These are phyloP conservation scores for Dichotomopilus funicola DNA, from an alignment of 2,329 filamentous ascomycete genomes.

Conservation along the genomic window DNA sequence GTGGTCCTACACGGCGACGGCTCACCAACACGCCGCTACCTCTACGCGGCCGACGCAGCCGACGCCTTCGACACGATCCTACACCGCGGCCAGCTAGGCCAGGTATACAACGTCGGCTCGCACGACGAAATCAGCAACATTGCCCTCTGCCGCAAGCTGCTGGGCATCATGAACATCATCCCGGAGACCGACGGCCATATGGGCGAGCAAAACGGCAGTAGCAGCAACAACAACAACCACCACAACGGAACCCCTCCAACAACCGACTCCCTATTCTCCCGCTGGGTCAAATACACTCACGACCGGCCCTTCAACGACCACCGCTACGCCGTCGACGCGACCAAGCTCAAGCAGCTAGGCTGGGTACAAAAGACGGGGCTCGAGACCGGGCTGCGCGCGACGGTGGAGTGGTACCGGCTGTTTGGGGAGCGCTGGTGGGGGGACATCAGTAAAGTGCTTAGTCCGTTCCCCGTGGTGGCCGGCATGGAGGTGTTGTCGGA, in stretches of 20 bases:
- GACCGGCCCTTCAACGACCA: slow-evolving; percentile 76
- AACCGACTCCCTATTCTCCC: slow-evolving; percentile 32
- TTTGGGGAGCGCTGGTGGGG: slow-evolving; percentile 68
- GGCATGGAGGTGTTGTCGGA: slow-evolving; percentile 50
- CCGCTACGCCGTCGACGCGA: slow-evolving; percentile 64
- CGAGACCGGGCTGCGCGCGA: slow-evolving; percentile 54
- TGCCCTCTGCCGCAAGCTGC: slow-evolving; percentile 58
- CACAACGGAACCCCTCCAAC: too few relatives aligned
- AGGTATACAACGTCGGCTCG: slow-evolving; percentile 78
- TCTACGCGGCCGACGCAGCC: slow-evolving; percentile 72
- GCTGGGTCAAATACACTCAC: slow-evolving; percentile 66
- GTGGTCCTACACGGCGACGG: slow-evolving; percentile 73
- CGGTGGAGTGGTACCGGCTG: slow-evolving; percentile 62
- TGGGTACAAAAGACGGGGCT: slow-evolving; percentile 64
- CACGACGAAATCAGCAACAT: slow-evolving; percentile 71
- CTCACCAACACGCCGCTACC: slow-evolving; percentile 65
- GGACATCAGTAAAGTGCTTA: slow-evolving; percentile 61
- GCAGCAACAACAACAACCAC: too few relatives aligned
- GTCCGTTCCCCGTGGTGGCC: slow-evolving; percentile 58
- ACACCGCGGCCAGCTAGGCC: slow-evolving; percentile 66
- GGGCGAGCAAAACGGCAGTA: too few relatives aligned
- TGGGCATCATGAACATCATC: slow-evolving; percentile 53
- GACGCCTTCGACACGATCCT: slow-evolving; percentile 81
- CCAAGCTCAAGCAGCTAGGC: slow-evolving; percentile 59
- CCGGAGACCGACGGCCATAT: neutral